Base-by-base conservation (phyloP, 495 filamentous ascomycete genomes). In the Penicillium ochrochloron region DNA sequence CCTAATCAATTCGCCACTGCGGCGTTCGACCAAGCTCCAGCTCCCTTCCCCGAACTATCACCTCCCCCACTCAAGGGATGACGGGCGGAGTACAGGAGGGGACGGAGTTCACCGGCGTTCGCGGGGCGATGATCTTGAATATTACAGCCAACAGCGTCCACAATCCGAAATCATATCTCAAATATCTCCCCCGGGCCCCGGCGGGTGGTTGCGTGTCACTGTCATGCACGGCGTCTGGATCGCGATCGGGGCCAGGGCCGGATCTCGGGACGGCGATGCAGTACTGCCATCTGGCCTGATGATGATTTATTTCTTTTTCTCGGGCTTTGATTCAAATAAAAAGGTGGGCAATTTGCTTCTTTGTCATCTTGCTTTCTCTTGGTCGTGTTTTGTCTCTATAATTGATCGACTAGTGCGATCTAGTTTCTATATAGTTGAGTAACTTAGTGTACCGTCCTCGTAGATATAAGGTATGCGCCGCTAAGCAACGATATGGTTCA, bases 211-310 rank as follows among this genome's bases (percentile, higher is more conserved):
- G 50, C 50, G 25, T 58, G 35, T 46, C 31, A 58, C 46, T 58
- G 35, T 46, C 31, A 58, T 58, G 35, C 39, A 41, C 27, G 57
- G 29, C 41, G 57, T 37, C n/a, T 35, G 42, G 19, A 59, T 39
- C 48, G 25, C 50, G 50, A 57, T 57, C 29, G 60, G 57, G 61
- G 58, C 58, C 57, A 46, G 53, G 9, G 39, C 34, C 29, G 55
- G 42, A 62, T 66, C 48, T 59, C 46, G 64, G 64, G 48, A 53
- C 46, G 27, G 37, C 46, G 21, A 57, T 57, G 52, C 41, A 23
- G n/a, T 59, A 41, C 39, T 17, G 25, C 48, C 12, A 31, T 31
- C 25, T 29, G 48, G 48, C 48, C 48, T 17, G 14, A 31, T 1
- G 31, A 0, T 31, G 48, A 6, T 52, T 52, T 31, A 3, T 51